phyloP scores from a whole-genome alignment of 371 early-diverging fungal species.

The Lichtheimia corymbifera region DNA sequence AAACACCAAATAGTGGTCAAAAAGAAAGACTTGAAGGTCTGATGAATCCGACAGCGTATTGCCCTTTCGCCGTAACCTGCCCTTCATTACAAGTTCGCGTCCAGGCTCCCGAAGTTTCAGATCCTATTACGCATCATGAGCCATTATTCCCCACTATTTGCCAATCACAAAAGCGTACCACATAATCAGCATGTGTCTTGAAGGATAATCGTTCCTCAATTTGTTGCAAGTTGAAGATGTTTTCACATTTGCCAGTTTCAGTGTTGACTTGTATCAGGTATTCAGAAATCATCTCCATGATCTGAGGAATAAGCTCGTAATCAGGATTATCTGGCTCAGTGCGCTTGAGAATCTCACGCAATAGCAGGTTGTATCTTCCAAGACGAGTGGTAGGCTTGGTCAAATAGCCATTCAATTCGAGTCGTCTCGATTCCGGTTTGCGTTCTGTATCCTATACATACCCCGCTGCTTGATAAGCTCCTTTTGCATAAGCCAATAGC shows the following conservation, averaged over 20 bases:
- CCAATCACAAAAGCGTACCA: conserved; percentile 25
- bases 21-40: conserved; percentile 77
- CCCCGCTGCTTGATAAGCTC: too few relatives aligned
- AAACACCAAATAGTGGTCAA: conserved; percentile 87
- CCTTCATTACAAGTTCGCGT: conserved; percentile 77
- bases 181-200: conserved; percentile 24
- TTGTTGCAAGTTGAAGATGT: conserved; percentile 65
- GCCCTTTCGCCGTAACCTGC: conserved; percentile 72
- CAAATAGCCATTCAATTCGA: conserved; percentile 80
- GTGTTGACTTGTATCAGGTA: conserved; percentile 78
- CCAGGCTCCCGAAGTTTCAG: conserved; percentile 73
- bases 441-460: conserved; percentile 63
- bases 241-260: conserved; percentile 87
- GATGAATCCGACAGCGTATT: conserved; percentile 62
- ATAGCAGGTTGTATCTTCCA: conserved; percentile 85
- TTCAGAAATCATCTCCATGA: conserved; percentile 66
- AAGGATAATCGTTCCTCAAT: conserved; percentile 33
- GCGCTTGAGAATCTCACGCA: conserved; percentile 78
- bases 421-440: conserved; percentile 76
- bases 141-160: too few relatives aligned
- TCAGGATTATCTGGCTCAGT: conserved; percentile 83
- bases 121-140: conserved; percentile 52
- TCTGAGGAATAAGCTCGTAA: conserved; percentile 58
- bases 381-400: conserved; percentile 84
- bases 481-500: too few relatives aligned